phyloP scores from a whole-genome alignment of 371 early-diverging fungal genomes.

The Mortierella sp. region DNA sequence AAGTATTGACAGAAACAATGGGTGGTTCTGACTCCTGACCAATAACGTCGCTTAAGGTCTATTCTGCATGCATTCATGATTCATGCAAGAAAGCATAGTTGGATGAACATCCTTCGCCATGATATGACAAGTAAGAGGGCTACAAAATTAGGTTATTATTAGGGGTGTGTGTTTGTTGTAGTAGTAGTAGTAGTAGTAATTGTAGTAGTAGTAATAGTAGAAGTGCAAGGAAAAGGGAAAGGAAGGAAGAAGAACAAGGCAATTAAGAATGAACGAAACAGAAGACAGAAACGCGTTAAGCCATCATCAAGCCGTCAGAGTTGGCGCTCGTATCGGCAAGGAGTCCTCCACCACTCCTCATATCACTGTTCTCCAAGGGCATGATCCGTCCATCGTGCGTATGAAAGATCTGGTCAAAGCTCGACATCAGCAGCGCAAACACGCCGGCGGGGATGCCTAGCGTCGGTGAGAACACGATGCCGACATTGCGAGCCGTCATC shows the following conservation, averaged over 20 bases:
- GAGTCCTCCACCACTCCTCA: background rate
- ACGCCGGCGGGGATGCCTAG: constrained; percentile 92
- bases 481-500: constrained; percentile 95
- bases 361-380: constrained; percentile 49
- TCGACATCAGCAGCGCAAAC: constrained; percentile 88
- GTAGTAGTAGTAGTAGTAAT: too few relatives aligned
- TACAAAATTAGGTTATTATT: background rate
- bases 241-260: background rate
- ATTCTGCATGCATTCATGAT: too few relatives aligned
- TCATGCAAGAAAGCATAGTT: too few relatives aligned
- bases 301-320: constrained; percentile 20
- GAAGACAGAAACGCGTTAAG: background rate
- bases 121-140: background rate
- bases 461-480: constrained; percentile 96
- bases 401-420: constrained; percentile 91
- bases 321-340: constrained; percentile 10
- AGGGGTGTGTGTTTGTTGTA: background rate
- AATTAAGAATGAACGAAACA: background rate
- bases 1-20: too few relatives aligned
- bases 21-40: too few relatives aligned
- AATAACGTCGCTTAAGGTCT: too few relatives aligned
- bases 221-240: background rate
- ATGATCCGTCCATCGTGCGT: constrained; percentile 66
- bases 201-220: too few relatives aligned
- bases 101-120: too few relatives aligned